These are phyloP conservation scores for Dorcoceras hygrometricum DNA, from an alignment of 257 asterid genomes.

Conservation along the genomic window DNA sequence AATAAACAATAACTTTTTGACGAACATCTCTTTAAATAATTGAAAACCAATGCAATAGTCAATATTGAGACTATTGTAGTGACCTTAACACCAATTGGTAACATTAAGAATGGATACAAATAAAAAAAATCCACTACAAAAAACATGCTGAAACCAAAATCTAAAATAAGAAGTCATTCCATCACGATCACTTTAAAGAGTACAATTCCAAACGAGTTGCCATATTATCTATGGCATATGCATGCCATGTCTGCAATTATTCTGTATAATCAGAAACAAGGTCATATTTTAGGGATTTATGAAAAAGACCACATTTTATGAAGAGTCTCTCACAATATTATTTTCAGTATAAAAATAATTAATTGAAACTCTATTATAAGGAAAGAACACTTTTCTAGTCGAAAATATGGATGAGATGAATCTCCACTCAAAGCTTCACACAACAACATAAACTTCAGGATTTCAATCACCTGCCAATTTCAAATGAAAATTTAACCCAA, in stretches of 20 bases:
- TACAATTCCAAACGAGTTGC: background rate
- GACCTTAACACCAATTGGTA: background rate
- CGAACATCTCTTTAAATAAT: background rate
- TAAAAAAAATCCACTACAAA: background rate
- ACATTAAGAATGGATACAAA: background rate
- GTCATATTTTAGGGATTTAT: background rate
- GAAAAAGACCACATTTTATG: background rate
- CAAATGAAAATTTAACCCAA: constrained; percentile 1
- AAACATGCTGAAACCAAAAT: background rate
- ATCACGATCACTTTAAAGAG: constrained; percentile 4
- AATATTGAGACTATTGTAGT: background rate
- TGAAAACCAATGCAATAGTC: background rate
- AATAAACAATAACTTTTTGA: background rate
- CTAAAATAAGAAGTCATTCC: background rate
- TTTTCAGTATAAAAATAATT: background rate
- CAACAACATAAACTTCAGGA: background rate
- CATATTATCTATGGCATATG: background rate
- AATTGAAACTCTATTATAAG: background rate
- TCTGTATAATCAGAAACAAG: too few species aligned
- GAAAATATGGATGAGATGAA: background rate
- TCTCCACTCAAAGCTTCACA: constrained; percentile 11
- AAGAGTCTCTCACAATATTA: background rate
- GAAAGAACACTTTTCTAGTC: background rate
- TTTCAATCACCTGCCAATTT: background rate
- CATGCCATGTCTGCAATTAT: background rate